Evolutionary conservation across 2,329 filamentous ascomycete genomes (phyloP).

Genomic region (Aspergillus hortae): DNA sequence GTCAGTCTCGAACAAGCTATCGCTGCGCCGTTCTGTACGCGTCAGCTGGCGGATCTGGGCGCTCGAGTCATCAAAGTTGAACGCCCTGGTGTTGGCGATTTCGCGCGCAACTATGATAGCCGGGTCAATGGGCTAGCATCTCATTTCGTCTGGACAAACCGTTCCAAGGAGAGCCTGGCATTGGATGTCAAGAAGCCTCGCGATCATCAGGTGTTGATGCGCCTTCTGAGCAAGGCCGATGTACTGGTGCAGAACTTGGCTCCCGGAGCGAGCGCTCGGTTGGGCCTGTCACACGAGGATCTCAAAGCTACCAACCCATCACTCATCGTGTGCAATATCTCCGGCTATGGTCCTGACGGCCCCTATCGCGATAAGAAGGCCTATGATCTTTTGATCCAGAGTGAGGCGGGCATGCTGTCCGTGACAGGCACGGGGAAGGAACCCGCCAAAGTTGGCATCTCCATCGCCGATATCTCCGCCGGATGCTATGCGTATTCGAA

Average conservation of each 20-base stretch:
- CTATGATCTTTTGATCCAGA: slow-evolving; percentile 55
- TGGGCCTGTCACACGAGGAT: slow-evolving; percentile 47
- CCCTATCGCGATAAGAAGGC: slow-evolving; percentile 55
- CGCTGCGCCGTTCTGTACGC: slow-evolving; percentile 53
- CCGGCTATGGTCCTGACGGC: slow-evolving; percentile 50
- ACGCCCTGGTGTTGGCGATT: slow-evolving; percentile 51
- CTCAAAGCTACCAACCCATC: slow-evolving; percentile 41
- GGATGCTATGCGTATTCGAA: slow-evolving; percentile 53
- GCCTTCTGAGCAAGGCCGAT: slow-evolving; percentile 45
- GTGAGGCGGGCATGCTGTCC: slow-evolving; percentile 52
- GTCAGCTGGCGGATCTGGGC: slow-evolving; percentile 53
- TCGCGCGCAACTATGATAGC: slow-evolving; percentile 51
- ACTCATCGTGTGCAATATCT: slow-evolving; percentile 55
- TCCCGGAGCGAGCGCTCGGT: slow-evolving; percentile 46
- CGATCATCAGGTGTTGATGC: slow-evolving; percentile 44
- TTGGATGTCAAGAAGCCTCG: slow-evolving; percentile 47
- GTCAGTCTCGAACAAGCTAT: slow-evolving; percentile 55
- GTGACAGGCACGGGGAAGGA: slow-evolving; percentile 47
- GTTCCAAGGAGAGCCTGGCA: slow-evolving; percentile 53
- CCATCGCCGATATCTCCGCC: slow-evolving; percentile 54
- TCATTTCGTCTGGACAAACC: slow-evolving; percentile 56
- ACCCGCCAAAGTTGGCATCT: slow-evolving; percentile 52
- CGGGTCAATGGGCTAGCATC: slow-evolving; percentile 50
- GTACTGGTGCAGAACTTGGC: slow-evolving; percentile 55
- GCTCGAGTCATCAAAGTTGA: slow-evolving; percentile 56